Base-by-base conservation (phyloP, 75 land plant genomes). In the Chamaecyparis obtusa region DNA sequence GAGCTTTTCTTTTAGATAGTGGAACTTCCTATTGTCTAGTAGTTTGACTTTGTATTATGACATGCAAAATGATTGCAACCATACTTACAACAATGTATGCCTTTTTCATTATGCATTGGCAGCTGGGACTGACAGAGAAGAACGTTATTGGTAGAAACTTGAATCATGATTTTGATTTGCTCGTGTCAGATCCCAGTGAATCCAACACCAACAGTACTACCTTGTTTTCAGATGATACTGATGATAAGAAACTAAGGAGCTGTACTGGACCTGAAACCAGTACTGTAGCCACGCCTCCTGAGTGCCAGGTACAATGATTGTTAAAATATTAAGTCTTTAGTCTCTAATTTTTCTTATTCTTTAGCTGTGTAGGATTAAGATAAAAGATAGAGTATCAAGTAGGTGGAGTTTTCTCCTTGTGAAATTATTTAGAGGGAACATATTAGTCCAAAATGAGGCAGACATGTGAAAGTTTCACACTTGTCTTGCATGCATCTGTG, bases 51-150 rank as follows among this genome's bases (percentile, higher is more conserved):
- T 46, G 43, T 44, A 46, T 6, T 2, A 44, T 44, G 87, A 46
- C n/a, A 24, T 81, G 5, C 48, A 76, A 81, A n/a, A 14, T 46
- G 43, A 3, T 35, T 71, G 8, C 32, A 33, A 21, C 17, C 69
- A 74, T 86, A 67, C 49, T 87, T n/a, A 81, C 33, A 24, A 78
- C 43, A 46, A 21, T 39, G 16, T 13, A 55, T 87, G 43, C 33
- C 35, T 84, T 64, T 6, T 11, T 49, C 21, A 21, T 10, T 87
- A 33, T 88, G 30, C 44, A 41, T 85, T 91, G 88, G 85, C 93
- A 96, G 97, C 94, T 96, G 88, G 98, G 98, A 39, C 89, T 96
- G 21, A 83, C 93, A 71, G 98, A 95, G 86, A 96, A 94, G 88
- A 90, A 92, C 78, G 89, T 96, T 39, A 71, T 89, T 43, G 83